A percentile compares a stretch with the other conserved stretches of the same genome.
Evolutionary conservation across 768 basidiomycete species (phyloP).

Genomic region (Termitomyces sp.): DNA sequence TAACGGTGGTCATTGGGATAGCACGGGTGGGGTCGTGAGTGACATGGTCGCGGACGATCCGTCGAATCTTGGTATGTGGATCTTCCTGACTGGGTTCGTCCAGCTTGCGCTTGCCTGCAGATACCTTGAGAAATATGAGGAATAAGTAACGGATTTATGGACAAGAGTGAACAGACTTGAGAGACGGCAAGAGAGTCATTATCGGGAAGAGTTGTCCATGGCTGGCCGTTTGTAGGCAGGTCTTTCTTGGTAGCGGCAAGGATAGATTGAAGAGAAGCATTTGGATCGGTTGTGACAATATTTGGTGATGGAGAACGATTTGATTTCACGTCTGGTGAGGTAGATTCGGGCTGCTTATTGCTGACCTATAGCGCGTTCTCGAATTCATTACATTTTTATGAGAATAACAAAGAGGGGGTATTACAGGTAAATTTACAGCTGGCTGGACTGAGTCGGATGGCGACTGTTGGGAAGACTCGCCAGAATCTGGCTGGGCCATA

Average conservation of each 20-base stretch:
- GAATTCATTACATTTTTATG: conserved; percentile 20
- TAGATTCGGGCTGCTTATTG: conserved; percentile 22
- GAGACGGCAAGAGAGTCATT: conserved; percentile 24
- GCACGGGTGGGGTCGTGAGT: conserved; percentile 71
- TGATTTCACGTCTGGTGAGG: conserved; percentile 10
- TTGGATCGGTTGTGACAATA: conserved; percentile 33
- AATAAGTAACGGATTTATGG: conserved; percentile 1
- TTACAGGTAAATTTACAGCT: conserved; percentile 28
- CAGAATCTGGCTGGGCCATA: conserved; percentile 30
- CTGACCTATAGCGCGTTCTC: conserved; percentile 27
- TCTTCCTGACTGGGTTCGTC: conserved; percentile 63
- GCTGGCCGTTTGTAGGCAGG: conserved; percentile 34
- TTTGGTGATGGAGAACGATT: conserved; percentile 23
- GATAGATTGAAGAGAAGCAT: conserved; percentile 47
- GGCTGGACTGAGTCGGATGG: conserved; percentile 14
- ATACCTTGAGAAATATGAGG: conserved; percentile 22
- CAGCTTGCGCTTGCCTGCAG: conserved; percentile 71
- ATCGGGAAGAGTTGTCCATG: conserved; percentile 33
- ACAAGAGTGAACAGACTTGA: conserved; percentile 31
- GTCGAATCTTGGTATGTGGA: conserved; percentile 75
- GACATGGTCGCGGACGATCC: conserved; percentile 80
- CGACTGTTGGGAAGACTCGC: conserved; percentile 11
- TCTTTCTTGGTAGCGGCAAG: conserved; percentile 48
- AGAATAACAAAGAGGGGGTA: conserved; percentile 22
- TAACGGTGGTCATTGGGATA: conserved; percentile 87